Percentiles rank a stretch among this genome's conserved stretches.
Conservation (phyloP, 768 basidiomycete species). For the Dacryopinax primogenitus region DNA sequence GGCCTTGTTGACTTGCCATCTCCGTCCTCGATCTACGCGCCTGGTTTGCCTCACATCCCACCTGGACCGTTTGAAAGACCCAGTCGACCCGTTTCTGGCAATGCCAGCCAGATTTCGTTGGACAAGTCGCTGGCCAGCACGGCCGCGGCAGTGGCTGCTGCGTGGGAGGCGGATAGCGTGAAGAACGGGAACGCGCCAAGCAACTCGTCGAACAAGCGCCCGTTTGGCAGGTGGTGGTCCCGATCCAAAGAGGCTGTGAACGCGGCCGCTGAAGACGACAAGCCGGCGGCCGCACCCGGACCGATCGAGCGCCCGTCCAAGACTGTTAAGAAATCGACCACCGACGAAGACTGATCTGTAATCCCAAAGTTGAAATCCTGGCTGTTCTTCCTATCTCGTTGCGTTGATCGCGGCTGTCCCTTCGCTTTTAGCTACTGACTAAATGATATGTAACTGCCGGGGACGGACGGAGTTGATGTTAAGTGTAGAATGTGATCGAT, state of each 20-base stretch:
- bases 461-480: background rate
- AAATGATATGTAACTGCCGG: background rate
- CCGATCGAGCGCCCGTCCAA: constrained; percentile 7
- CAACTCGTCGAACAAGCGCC: background rate
- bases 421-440: background rate
- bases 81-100: constrained; percentile 3
- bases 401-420: constrained; percentile 8
- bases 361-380: background rate
- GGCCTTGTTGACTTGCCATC: constrained; percentile 1
- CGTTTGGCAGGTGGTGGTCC: constrained; percentile 6
- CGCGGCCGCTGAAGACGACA: background rate
- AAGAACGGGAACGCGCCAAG: background rate
- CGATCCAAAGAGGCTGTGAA: constrained; percentile 8
- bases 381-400: background rate
- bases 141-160: constrained; percentile 5
- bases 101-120: background rate
- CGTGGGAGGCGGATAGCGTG: constrained; percentile 2
- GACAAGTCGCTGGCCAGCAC: constrained; percentile 8
- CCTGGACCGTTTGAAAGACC: background rate
- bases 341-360: background rate
- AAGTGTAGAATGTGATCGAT: background rate
- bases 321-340: background rate
- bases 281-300: background rate
- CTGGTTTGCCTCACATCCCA: constrained; percentile 1
- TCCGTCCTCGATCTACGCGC: constrained; percentile 2